Base-by-base conservation (phyloP, 2,329 filamentous ascomycete species). In the Penicillium italicum region DNA sequence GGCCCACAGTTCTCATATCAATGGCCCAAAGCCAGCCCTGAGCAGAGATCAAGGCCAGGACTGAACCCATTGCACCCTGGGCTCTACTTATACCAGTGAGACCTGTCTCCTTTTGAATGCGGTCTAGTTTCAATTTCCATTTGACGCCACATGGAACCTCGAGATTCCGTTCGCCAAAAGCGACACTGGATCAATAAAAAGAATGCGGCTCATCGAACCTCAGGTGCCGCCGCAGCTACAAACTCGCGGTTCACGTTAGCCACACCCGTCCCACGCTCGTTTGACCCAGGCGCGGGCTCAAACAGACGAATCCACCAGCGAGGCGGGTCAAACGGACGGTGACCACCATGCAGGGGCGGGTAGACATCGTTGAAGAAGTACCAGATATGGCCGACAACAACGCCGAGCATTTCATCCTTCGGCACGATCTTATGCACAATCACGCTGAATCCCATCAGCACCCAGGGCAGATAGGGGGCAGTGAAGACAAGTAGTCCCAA, bases 281-380 rank as follows among this genome's bases (percentile, higher is more conserved):
- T 37, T 3, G 46, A 45, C 3, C 48, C 56, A 16, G 60, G 46
- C 5, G 55, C 57, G 1, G 63, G 24, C 50, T 87, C 91, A 68
- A 96, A 96, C 18, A 97, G 69, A 40, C 91, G 83, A 55, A 89
- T 83, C 93, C 93, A 99, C 87, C 90, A 97, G 56, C 79, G 77
- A 0, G 94, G 94, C 36, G 94, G 93, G 66, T 96, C 93, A 45
- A 99, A 80, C 0, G 94, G 94, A 53, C 90, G 83, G 49, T 88
- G 87, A 18, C 91, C 91, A 60, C 88, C 86, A 74, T 97, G 90
- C 41, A 97, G 82, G 3, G 91, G 89, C 4, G 94, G 94, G 74
- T 96, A 99, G 16, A 99, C 92, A 72, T 99, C 94, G 57, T 87
- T 90, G 74, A 97, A 97, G 77, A 97, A 99, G 74, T 97, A 99